Base-by-base conservation (phyloP, 2,329 filamentous ascomycete species). In the Rhexocercosporidium sp. region DNA sequence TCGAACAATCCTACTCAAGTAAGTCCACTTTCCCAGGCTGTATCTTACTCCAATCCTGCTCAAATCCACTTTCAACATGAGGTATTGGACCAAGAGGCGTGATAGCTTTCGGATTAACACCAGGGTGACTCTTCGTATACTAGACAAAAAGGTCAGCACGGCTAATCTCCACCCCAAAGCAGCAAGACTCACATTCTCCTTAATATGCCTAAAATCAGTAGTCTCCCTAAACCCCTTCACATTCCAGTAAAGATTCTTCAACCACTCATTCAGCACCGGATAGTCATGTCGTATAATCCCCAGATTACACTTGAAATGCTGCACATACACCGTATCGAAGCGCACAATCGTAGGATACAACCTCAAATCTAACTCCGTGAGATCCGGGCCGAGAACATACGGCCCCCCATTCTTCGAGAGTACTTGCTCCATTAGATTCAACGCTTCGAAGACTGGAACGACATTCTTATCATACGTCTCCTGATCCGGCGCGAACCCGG, bases 11-110 rank as follows among this genome's bases (percentile, higher is more conserved):
- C 12, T 34, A 68, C 29, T 59, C 59, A n/a, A 70, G 71, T n/a
- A 73, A 54, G 41, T 72, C 63, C 20, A 73, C 72, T 7, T 65
- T 65, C 6, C 72, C 73, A 56, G 54, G 56, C 29, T 59, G 68
- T 34, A 74, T 41, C 49, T 70, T 73, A 47, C 51, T 71, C 69
- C 69, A 72, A 51, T 74, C 93, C 81, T 97, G 93, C 74, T 95
- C 86, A 46, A 91, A 89, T 72, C 91, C 82, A 3, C 86, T 87
- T 79, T 97, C 75, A 69, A 98, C 90, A 81, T 97, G 85, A 57
- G 94, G 94, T 76, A 93, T 74, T 8, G 95, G 95, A 0, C 95
- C 95, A 44, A 96, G 78, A 0, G 95, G 94, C 25, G 93, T 96
- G 76, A 98, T 97, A 27, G 84, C 82, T 62, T 82, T 78, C 14